These are phyloP conservation scores for Leccinum disarticulatum DNA, from an alignment of 768 basidiomycete genomes.

Conservation along the genomic window DNA sequence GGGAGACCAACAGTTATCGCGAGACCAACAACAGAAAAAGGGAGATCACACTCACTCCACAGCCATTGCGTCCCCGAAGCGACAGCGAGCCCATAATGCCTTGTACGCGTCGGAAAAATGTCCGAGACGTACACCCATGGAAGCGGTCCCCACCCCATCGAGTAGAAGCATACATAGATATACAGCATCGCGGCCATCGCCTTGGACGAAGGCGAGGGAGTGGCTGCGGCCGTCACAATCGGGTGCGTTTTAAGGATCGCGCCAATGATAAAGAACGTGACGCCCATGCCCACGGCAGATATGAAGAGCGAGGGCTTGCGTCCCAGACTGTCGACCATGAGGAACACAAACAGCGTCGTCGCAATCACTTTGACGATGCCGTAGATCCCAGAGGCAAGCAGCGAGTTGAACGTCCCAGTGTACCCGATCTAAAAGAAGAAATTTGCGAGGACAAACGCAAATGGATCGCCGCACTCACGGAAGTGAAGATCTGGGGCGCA, in stretches of 20 bases:
- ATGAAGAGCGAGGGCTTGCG: slow-evolving; percentile 70
- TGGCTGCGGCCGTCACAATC: slow-evolving; percentile 38
- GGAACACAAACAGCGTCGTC: slow-evolving; percentile 64
- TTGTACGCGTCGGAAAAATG: slow-evolving; percentile 83
- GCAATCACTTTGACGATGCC: slow-evolving; percentile 67
- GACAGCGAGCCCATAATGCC: slow-evolving; percentile 75
- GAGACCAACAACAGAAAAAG: not conserved
- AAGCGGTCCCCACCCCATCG: slow-evolving; percentile 81
- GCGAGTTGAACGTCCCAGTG: slow-evolving; percentile 52
- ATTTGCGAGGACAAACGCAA: not conserved
- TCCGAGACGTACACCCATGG: slow-evolving; percentile 74
- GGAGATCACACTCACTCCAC: slow-evolving; percentile 52
- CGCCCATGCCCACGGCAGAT: slow-evolving; percentile 77
- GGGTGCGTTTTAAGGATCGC: slow-evolving; percentile 81
- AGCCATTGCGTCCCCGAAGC: slow-evolving; percentile 84
- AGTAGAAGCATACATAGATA: slow-evolving; percentile 86
- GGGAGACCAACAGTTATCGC: not conserved
- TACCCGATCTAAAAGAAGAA: slow-evolving; percentile 50
- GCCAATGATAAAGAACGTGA: slow-evolving; percentile 79
- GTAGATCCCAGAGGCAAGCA: slow-evolving; percentile 75
- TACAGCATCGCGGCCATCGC: slow-evolving; percentile 88
- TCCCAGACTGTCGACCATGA: slow-evolving; percentile 66
- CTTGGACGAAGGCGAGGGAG: slow-evolving; percentile 53
- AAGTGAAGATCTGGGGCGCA: slow-evolving; percentile 70
- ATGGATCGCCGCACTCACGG: slow-evolving; percentile 40